Conservation (phyloP, 805 yeast genomes). For the Ogataea naganishii region DNA sequence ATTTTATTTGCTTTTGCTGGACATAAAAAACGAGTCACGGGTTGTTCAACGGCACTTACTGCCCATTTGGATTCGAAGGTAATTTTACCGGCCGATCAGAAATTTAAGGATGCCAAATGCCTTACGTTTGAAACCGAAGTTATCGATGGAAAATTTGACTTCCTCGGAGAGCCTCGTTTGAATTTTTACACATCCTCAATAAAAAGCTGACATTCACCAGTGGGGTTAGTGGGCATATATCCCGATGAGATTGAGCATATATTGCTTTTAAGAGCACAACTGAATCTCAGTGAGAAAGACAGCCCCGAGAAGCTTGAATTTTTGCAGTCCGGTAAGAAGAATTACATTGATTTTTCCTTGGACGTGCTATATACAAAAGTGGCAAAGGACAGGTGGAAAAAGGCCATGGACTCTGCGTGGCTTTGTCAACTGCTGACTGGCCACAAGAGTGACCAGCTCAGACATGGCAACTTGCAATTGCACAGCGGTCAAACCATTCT, state of each 20-base stretch:
- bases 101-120: constrained; percentile 32
- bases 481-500: constrained; percentile 21
- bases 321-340: constrained; percentile 22
- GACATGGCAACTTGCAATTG: constrained; percentile 30
- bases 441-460: constrained; percentile 38
- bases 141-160: constrained; percentile 14
- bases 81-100: constrained; percentile 39
- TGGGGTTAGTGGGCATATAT: constrained; percentile 30
- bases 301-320: constrained; percentile 32
- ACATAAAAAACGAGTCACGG: constrained; percentile 32
- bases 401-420: constrained; percentile 31
- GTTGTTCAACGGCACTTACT: constrained; percentile 33
- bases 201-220: constrained; percentile 29
- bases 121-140: constrained; percentile 25
- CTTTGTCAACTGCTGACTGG: constrained; percentile 38
- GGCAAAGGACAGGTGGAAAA: no score
- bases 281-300: constrained; percentile 32
- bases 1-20: constrained; percentile 20
- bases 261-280: constrained; percentile 37
- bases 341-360: constrained; percentile 25
- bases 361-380: constrained; percentile 32
- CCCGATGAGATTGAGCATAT: constrained; percentile 28
- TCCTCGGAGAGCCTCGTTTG: constrained; percentile 30
- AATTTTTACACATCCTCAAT: constrained; percentile 25
- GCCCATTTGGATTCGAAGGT: constrained; percentile 38